phyloP scores from a whole-genome alignment of 2,329 filamentous ascomycete species.

The Cladosporium sp. region DNA sequence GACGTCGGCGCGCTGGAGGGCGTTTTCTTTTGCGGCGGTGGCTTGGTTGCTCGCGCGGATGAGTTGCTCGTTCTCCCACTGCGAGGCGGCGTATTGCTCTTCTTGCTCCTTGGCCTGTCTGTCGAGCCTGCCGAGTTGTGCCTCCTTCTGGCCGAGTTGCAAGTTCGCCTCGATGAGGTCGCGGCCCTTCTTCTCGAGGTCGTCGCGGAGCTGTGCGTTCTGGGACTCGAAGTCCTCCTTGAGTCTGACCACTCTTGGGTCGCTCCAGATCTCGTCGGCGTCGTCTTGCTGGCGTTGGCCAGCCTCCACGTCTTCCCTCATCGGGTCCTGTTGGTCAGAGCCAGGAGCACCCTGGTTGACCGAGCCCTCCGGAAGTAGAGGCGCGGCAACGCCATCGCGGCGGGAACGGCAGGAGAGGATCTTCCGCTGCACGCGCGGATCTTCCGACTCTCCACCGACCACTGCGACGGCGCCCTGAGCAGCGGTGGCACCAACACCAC shows the following conservation, averaged over 20 bases:
- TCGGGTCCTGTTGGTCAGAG: not conserved
- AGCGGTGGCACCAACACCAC: no score
- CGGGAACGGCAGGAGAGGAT: not conserved
- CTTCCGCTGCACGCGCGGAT: not conserved
- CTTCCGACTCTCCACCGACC: not conserved
- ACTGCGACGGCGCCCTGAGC: no score
- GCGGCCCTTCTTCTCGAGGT: not conserved
- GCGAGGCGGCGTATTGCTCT: no score
- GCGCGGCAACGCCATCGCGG: not conserved
- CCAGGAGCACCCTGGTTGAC: conserved; percentile 5
- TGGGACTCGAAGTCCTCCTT: not conserved
- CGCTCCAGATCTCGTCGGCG: not conserved
- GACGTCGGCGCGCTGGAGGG: no score
- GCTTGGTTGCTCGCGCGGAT: no score
- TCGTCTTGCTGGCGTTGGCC: not conserved
- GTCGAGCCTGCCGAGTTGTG: no score
- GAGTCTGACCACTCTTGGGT: not conserved
- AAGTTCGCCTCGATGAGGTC: not conserved
- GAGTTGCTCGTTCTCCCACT: no score
- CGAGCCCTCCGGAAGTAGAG: not conserved
- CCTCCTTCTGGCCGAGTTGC: no score
- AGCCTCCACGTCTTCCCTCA: not conserved
- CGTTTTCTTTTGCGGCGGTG: no score
- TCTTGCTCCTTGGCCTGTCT: no score
- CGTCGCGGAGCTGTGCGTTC: not conserved